Percentiles rank a stretch among this genome's conserved stretches.
Conservation (phyloP, 305 asterid species). For the Striga hermonthica region DNA sequence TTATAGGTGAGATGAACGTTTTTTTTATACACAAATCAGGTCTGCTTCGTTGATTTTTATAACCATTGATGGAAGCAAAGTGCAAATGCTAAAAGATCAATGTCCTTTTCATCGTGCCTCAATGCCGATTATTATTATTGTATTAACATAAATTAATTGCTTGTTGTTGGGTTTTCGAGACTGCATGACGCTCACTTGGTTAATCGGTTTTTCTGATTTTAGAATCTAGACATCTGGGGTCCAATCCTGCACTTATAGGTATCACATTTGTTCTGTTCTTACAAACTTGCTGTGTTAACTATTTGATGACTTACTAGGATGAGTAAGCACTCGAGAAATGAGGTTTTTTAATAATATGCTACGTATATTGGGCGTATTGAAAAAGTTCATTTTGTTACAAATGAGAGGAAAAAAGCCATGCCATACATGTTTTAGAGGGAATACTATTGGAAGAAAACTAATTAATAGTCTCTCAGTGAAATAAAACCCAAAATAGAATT, state of each 20-base stretch:
- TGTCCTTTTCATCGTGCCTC: neutral
- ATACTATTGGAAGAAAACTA: no score
- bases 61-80: constrained; percentile 22
- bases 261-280: neutral
- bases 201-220: no score
- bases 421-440: neutral
- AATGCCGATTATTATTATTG: constrained; percentile 27
- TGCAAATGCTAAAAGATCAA: constrained; percentile 6
- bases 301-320: neutral
- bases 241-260: no score
- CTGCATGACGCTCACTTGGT: neutral
- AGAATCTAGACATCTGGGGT: no score
- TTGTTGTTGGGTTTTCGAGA: constrained; percentile 13
- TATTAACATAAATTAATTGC: constrained; percentile 28
- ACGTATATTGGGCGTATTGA: no score
- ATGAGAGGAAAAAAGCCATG: no score
- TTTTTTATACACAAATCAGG: no score
- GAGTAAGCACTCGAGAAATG: neutral
- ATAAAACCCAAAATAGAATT: no score
- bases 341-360: constrained; percentile 4
- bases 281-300: neutral
- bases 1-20: constrained; percentile 61
- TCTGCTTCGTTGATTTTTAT: constrained; percentile 19
- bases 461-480: no score
- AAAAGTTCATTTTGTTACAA: no score